Evolutionary conservation across 495 filamentous ascomycete genomes (phyloP), one percentile per base, ranked within the genome.

Genomic region (Trichoderma orchidacearum): DNA sequence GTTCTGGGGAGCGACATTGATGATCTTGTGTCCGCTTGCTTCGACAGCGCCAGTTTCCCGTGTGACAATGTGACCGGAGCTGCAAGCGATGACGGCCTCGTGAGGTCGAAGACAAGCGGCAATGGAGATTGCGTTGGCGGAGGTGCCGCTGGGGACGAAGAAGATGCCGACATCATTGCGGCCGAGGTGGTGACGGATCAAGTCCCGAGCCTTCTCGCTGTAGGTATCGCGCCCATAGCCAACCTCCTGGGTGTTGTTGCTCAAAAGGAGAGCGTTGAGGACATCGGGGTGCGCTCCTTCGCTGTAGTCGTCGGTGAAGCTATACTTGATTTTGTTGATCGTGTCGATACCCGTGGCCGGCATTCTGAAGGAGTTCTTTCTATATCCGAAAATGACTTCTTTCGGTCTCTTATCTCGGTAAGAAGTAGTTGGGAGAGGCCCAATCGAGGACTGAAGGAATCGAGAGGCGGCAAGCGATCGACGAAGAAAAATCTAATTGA

Each of bases 11-110:
- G 21, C 53, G n/a, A 55, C 53, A 17, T 55, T 55, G 53, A 55
- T 55, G 53, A 55, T 55, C 53, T 55, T 55, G 53, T 55, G 53
- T 5, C 53, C 53, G 53, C 53, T 55, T 9, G 53, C 53, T 31
- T 55, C 53, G 53, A 55, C 53, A 23, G 53, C 53, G 30, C 53
- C 53, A 30, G 53, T 55, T 23, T 55, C 53, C 7, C 53, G 30
- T 17, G 53, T 55, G 3, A 55, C 53, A 15, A 55, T 55, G 30
- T 55, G 53, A 17, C 53, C 53, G 30, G 53, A 55, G 53, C 53
- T 55, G 53, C 30, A 30, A 31, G 53, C 53, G 29, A 55, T 55
- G 53, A 55, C 53, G 30, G 53, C 53, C 53, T 55, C 53, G 11
- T 55, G 53, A 0, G 53, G 53, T 0, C 53, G 53, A n/a, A 55